phyloP scores from a whole-genome alignment of 2,329 filamentous ascomycete genomes.

The Cladophialophora chaetospira region DNA sequence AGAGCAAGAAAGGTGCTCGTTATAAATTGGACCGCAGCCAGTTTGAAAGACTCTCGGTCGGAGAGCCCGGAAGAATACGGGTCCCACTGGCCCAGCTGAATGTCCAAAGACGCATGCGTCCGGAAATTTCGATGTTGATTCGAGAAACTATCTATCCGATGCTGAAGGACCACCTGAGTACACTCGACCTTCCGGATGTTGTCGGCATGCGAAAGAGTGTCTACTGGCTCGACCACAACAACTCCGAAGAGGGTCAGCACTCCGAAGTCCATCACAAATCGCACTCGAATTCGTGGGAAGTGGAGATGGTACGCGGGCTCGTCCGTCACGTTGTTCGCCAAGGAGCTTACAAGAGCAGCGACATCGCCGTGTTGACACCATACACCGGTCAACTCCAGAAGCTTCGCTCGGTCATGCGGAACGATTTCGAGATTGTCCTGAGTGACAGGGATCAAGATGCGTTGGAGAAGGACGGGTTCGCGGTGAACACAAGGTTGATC shows the following conservation, averaged over 20 bases:
- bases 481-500: not conserved
- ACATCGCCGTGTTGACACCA: slow-evolving; percentile 71
- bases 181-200: slow-evolving; percentile 45
- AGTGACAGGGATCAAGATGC: slow-evolving; percentile 64
- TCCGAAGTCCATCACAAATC: slow-evolving; percentile 42
- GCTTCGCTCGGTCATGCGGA: slow-evolving; percentile 42
- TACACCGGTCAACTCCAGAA: slow-evolving; percentile 57
- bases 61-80: slow-evolving; percentile 13
- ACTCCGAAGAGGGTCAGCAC: slow-evolving; percentile 41
- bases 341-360: slow-evolving; percentile 58
- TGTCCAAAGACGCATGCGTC: slow-evolving; percentile 67
- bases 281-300: slow-evolving; percentile 57
- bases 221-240: slow-evolving; percentile 56
- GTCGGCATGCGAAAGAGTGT: slow-evolving; percentile 51
- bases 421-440: slow-evolving; percentile 62
- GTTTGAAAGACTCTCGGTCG: slow-evolving; percentile 54
- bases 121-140: slow-evolving; percentile 62
- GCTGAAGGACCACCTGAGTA: slow-evolving; percentile 53
- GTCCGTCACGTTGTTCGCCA: slow-evolving; percentile 68
- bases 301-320: slow-evolving; percentile 63
- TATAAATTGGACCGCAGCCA: slow-evolving; percentile 53
- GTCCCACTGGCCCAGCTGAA: slow-evolving; percentile 51
- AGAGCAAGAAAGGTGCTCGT: slow-evolving; percentile 39
- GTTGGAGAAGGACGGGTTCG: slow-evolving; percentile 43
- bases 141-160: slow-evolving; percentile 59